Conservation (phyloP, 352 stramenopile species). For the Globisporangium yorkense region DNA sequence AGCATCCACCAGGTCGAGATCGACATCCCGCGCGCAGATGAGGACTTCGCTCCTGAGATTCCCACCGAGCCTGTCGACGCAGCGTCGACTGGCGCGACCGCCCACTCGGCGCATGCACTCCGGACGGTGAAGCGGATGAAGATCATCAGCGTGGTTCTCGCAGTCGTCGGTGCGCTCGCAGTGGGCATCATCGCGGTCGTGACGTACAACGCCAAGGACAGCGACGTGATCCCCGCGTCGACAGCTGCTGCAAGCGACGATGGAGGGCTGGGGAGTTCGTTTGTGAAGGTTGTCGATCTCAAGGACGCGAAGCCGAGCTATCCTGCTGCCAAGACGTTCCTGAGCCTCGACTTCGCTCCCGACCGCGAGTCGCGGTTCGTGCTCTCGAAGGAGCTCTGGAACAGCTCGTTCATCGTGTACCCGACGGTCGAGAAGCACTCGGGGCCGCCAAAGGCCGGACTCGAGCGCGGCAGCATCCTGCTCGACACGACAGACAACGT, state of each 20-base stretch:
- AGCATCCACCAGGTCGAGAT: constrained; percentile 7
- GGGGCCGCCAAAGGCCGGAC: constrained; percentile 26
- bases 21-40: constrained; percentile 4
- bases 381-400: constrained; percentile 50
- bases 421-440: constrained; percentile 57
- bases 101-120: not conserved
- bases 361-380: constrained; percentile 34
- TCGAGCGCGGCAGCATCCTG: constrained; percentile 49
- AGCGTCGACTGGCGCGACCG: not conserved
- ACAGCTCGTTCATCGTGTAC: constrained; percentile 65
- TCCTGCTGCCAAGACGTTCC: constrained; percentile 17
- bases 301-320: not conserved
- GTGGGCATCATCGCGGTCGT: constrained; percentile 14
- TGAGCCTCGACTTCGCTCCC: constrained; percentile 30
- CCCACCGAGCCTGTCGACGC: not conserved
- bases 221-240: not conserved
- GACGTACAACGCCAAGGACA: too few relatives aligned
- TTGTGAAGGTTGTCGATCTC: not conserved
- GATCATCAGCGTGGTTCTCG: constrained; percentile 13
- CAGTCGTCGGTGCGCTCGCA: constrained; percentile 8
- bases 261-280: not conserved
- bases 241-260: constrained; percentile 6
- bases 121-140: constrained; percentile 9
- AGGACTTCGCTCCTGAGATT: not conserved
- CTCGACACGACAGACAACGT: constrained; percentile 53